Evolutionary conservation across 2,329 filamentous ascomycete species (phyloP).

Genomic region (Botrytis elliptica): DNA sequence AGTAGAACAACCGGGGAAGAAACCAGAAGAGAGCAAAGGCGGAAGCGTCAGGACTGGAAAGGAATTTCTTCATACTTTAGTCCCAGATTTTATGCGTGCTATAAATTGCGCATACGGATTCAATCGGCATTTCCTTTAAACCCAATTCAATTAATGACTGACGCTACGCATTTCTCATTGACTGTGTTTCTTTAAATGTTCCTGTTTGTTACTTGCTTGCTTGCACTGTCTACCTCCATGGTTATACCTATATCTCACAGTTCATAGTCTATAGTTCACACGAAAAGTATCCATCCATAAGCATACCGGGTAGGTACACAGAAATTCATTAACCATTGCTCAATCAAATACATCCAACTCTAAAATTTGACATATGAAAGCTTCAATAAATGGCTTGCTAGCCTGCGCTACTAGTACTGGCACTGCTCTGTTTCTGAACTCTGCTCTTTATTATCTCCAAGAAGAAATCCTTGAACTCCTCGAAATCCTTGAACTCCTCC

Average conservation of each 20-base stretch:
- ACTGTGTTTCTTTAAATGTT: not conserved
- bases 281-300: not conserved
- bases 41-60: not conserved
- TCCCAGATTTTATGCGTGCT: not conserved
- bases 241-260: not conserved
- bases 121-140: not conserved
- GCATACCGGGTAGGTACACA: not conserved
- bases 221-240: not conserved
- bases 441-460: too few species aligned
- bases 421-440: too few species aligned
- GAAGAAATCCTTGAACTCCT: too few species aligned
- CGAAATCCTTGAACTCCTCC: too few species aligned
- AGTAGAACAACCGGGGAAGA: not conserved
- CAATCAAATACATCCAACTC: not conserved
- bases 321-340: not conserved
- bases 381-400: not conserved
- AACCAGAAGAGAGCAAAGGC: not conserved
- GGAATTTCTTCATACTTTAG: not conserved
- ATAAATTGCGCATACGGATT: not conserved
- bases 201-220: not conserved
- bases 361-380: not conserved
- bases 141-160: not conserved
- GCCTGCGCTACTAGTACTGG: not conserved
- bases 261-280: not conserved
- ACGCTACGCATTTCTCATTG: too few species aligned